Evolutionary conservation across 2,329 filamentous ascomycete genomes (phyloP).

Genomic region (Hypoxylon sp.): DNA sequence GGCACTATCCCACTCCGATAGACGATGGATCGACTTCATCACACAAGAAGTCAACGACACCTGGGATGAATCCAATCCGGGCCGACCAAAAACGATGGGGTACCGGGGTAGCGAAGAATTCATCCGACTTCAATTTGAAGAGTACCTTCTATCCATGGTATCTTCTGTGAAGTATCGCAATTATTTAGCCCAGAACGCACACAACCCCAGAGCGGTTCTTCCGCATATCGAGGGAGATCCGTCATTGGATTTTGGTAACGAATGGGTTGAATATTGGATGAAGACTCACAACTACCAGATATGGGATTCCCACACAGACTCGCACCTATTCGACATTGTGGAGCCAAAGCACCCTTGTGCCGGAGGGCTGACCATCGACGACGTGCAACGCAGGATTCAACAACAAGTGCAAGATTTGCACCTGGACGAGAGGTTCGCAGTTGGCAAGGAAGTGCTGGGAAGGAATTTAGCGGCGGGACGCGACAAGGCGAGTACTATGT

Average conservation of each 20-base stretch:
- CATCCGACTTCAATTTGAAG: conserved; percentile 95
- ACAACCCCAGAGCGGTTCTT: conserved; percentile 68
- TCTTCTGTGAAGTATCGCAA: conserved; percentile 90
- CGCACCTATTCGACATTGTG: conserved; percentile 91
- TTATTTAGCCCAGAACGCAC: conserved; percentile 62
- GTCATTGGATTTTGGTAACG: conserved; percentile 79
- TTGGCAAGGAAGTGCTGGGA: conserved; percentile 84
- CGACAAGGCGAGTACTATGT: conserved; percentile 85
- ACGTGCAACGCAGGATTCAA: conserved; percentile 87
- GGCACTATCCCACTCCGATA: conserved; percentile 82
- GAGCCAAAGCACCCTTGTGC: conserved; percentile 94
- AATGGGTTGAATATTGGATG: conserved; percentile 90
- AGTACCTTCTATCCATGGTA: conserved; percentile 89
- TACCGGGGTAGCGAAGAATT: conserved; percentile 97
- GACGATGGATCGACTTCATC: conserved; percentile 95
- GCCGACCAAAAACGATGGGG: conserved; percentile 90
- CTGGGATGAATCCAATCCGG: conserved; percentile 92
- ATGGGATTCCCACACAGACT: conserved; percentile 82
- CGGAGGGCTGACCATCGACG: conserved; percentile 90
- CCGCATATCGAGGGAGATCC: conserved; percentile 83
- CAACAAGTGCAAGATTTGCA: conserved; percentile 95
- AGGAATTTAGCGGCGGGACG: conserved; percentile 87
- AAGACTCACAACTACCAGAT: conserved; percentile 90
- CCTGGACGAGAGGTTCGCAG: conserved; percentile 86
- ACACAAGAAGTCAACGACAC: conserved; percentile 94